Evolutionary conservation across 202 grass and related monocot genomes (phyloP).

Genomic region (Elaeis oleifera): DNA sequence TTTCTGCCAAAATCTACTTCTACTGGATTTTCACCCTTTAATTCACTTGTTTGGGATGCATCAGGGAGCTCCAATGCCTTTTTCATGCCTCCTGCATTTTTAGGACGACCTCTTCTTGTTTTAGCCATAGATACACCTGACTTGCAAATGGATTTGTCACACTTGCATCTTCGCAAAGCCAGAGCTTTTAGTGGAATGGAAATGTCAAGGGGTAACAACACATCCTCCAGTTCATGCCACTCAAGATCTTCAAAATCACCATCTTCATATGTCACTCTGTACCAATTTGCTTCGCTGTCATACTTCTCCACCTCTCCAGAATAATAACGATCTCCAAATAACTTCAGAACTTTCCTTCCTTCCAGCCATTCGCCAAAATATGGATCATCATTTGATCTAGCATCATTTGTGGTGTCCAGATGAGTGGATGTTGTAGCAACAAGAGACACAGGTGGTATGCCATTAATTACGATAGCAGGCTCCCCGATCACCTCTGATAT

Average conservation of each 20-base stretch:
- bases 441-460: slow-evolving; percentile 49
- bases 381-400: slow-evolving; percentile 44
- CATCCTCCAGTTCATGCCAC: slow-evolving; percentile 72
- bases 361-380: slow-evolving; percentile 73
- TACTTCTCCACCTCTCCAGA: slow-evolving; percentile 52
- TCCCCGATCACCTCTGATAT: slow-evolving; percentile 56
- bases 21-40: not conserved
- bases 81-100: slow-evolving; percentile 10
- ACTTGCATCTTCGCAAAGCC: slow-evolving; percentile 46
- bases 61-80: slow-evolving; percentile 16
- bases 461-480: slow-evolving; percentile 76
- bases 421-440: slow-evolving; percentile 11
- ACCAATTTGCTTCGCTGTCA: slow-evolving; percentile 86
- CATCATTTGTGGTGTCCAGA: slow-evolving; percentile 16
- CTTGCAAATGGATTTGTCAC: slow-evolving; percentile 24
- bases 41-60: slow-evolving; percentile 14
- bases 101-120: slow-evolving; percentile 37
- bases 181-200: slow-evolving; percentile 74
- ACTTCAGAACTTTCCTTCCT: slow-evolving; percentile 77
- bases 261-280: slow-evolving; percentile 71
- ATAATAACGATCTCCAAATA: slow-evolving; percentile 58
- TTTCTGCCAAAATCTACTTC: too few species aligned
- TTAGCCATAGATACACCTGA: slow-evolving; percentile 26
- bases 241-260: slow-evolving; percentile 92
- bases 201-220: slow-evolving; percentile 73